Evolutionary conservation across 2,329 filamentous ascomycete species (phyloP).

Genomic region (Colletotrichum sp.): DNA sequence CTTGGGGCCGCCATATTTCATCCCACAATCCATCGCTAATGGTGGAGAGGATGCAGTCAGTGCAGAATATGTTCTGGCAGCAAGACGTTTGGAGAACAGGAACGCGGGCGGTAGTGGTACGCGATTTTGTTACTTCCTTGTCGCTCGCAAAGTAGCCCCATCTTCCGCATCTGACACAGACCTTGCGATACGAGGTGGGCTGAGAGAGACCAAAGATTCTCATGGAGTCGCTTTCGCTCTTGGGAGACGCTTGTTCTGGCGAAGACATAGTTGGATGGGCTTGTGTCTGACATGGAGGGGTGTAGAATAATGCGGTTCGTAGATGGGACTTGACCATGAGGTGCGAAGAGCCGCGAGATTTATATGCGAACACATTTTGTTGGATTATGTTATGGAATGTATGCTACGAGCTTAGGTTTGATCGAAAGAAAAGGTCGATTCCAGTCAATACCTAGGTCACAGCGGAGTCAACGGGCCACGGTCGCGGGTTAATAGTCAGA

Average conservation of each 20-base stretch:
- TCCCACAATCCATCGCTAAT: not conserved
- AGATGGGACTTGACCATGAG: not conserved
- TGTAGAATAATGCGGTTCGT: not conserved
- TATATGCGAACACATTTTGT: not conserved
- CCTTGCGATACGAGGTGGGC: not conserved
- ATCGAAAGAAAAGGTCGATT: not conserved
- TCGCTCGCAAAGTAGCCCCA: not conserved
- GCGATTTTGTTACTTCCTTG: not conserved
- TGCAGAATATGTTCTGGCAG: not conserved
- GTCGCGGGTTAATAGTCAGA: not conserved
- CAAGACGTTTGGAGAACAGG: not conserved
- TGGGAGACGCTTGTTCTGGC: not conserved
- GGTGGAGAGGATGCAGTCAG: not conserved
- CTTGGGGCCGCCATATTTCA: not conserved
- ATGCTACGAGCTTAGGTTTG: not conserved
- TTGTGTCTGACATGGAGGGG: not conserved
- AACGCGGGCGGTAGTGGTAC: not conserved
- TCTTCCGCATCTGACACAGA: not conserved
- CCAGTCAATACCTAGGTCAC: not conserved
- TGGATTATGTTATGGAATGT: fast-evolving
- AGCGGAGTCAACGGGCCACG: not conserved
- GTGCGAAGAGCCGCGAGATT: not conserved
- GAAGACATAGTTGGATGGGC: not conserved
- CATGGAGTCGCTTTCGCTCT: not conserved
- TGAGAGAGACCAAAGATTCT: not conserved